These are phyloP conservation scores for Rhizophlyctis rosea DNA, from an alignment of 192 early-diverging fungal genomes.

Conservation along the genomic window DNA sequence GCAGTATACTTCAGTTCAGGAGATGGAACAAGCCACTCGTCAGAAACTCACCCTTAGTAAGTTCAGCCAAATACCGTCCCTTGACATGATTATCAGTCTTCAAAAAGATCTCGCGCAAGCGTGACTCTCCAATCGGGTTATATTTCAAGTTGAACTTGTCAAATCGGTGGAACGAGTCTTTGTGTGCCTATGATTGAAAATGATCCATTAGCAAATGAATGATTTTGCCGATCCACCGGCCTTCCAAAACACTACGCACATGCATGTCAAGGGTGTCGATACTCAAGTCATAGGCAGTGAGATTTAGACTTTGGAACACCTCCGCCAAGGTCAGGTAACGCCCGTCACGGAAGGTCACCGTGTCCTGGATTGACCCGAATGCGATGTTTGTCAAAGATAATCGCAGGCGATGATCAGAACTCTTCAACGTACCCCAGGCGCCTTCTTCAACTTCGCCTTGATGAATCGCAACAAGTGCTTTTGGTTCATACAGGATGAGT, in stretches of 20 bases:
- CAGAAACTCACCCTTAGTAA: conserved; percentile 71
- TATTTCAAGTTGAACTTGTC: conserved; percentile 98
- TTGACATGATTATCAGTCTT: conserved; percentile 91
- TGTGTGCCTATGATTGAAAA: conserved; percentile 62
- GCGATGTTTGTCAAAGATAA: no score
- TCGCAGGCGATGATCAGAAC: no score
- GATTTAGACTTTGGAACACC: conserved; percentile 85
- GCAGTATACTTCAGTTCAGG: neutral
- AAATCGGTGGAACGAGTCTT: conserved; percentile 93
- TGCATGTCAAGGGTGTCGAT: conserved; percentile 98
- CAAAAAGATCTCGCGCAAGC: conserved; percentile 91
- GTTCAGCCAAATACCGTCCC: conserved; percentile 85
- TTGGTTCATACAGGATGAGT: conserved; percentile 93
- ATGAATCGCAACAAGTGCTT: conserved; percentile 95
- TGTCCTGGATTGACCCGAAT: conserved; percentile 45
- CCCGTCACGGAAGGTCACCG: conserved; percentile 83
- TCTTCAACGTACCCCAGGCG: conserved; percentile 65
- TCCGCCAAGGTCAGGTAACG: conserved; percentile 73
- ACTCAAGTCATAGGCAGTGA: conserved; percentile 90
- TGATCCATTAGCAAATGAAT: neutral
- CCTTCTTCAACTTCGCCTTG: conserved; percentile 82
- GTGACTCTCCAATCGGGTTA: conserved; percentile 92
- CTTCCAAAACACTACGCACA: conserved; percentile 35
- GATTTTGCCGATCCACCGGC: neutral
- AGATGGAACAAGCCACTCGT: neutral